Evolutionary conservation across 164 flowering plant species (phyloP).

Genomic region (Kalanchoe fedtschenkoi): DNA sequence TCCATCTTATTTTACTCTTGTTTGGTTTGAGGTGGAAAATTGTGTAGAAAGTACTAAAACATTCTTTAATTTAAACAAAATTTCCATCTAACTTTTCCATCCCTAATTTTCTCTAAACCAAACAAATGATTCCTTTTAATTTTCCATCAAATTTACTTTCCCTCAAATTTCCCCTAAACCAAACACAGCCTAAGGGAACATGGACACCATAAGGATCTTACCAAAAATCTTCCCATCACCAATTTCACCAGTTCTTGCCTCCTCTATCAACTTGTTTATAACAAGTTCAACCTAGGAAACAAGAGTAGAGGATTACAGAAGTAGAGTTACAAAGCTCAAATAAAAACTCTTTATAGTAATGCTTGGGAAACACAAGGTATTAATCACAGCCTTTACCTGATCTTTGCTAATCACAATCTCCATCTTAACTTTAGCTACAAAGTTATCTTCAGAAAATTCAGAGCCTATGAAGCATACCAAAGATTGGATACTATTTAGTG

Average conservation of each 20-base stretch:
- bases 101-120: too few species aligned
- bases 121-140: too few species aligned
- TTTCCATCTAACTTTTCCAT: too few species aligned
- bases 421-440: constrained; percentile 80
- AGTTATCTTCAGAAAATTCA: constrained; percentile 87
- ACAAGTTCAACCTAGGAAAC: constrained; percentile 71
- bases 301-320: not conserved
- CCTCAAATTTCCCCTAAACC: too few species aligned
- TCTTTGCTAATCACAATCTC: constrained; percentile 83
- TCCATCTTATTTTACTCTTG: too few species aligned
- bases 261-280: constrained; percentile 63
- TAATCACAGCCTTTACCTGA: constrained; percentile 36
- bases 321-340: not conserved
- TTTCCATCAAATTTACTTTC: too few species aligned
- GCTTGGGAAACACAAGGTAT: not conserved
- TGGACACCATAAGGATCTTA: constrained; percentile 20
- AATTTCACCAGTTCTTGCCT: constrained; percentile 90
- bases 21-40: too few species aligned
- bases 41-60: too few species aligned
- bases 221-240: constrained; percentile 95
- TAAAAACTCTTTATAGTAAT: not conserved
- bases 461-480: constrained; percentile 37
- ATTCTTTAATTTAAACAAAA: too few species aligned
- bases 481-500: not conserved
- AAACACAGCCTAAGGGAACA: too few species aligned